Evolutionary conservation across 345 rosid genomes (phyloP), one percentile per base, ranked within the genome.

Genomic region (Rhizophora apiculata): DNA sequence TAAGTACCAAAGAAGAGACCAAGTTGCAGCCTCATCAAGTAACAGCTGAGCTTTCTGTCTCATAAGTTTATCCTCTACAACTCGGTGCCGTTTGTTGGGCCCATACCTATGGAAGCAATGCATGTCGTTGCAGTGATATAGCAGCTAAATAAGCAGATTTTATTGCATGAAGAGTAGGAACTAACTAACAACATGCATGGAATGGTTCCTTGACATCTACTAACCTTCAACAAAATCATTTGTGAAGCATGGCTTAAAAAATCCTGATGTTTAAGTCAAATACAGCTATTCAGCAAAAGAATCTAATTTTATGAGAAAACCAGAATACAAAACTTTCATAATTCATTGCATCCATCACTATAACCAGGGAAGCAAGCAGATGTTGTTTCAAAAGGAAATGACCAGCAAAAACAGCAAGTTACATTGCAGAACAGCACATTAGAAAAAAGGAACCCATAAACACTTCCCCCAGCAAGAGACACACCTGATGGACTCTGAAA

Each of bases 1-100:
- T 51, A 95, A 82, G 78, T 85, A 84, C 99, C 99, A 95, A 65
- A 95, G 71, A 65, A 95, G 99, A 57, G 97, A 95, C 99, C 99
- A 95, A 37, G 99, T 82, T 31, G 97, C 97, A 49, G 97, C 97
- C 90, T 95, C 99, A 49, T 93, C 96, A 66, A 92, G 96, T 79
- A 95, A 80, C 70, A 90, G 81, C 74, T 88, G 96, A 83, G 96
- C 96, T 84, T 84, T 95, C 77, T 92, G 99, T 76, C 96, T 87
- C 96, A 88, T 87, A 69, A 92, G 79, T 79, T 90, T 95, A 82
- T 95, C 99, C 82, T 95, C 99, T 21, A 89, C 85, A 72, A 79
- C 82, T 65, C 96, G 90, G 78, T 88, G 93, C 72, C 81, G 81
- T 74, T 80, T 59, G 70, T 76, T 85, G 65, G 93, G 84, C 21